Percentiles rank a stretch among this genome's conserved stretches.
Conservation (phyloP, 164 flowering plant species). For the Euptelea pleiosperma region DNA sequence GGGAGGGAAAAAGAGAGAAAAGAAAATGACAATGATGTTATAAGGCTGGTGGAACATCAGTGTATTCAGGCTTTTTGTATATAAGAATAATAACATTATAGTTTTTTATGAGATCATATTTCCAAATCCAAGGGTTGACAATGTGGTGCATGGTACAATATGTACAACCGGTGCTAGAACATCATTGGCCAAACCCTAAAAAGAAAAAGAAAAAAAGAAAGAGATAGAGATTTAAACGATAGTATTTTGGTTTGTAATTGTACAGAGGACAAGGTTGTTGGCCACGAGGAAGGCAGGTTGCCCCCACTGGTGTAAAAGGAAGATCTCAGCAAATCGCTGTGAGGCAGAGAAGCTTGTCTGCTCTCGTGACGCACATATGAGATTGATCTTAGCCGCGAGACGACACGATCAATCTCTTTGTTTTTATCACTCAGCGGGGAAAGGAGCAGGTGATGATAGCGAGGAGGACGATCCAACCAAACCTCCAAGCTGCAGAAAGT, state of each 20-base stretch:
- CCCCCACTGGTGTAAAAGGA: slow-evolving; percentile 20
- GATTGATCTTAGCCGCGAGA: background rate
- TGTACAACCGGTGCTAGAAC: too few species aligned
- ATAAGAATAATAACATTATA: too few species aligned
- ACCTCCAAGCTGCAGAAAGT: background rate
- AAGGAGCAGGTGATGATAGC: slow-evolving; percentile 18
- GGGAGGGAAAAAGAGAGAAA: too few species aligned
- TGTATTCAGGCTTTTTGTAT: too few species aligned
- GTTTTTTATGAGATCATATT: too few species aligned
- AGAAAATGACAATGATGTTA: too few species aligned
- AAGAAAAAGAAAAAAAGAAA: too few species aligned
- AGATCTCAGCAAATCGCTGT: slow-evolving; percentile 13
- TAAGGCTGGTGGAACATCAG: too few species aligned
- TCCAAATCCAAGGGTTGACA: too few species aligned
- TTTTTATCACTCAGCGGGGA: background rate
- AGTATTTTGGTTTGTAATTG: background rate
- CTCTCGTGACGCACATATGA: slow-evolving; percentile 11
- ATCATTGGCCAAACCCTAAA: too few species aligned
- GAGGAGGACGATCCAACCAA: slow-evolving; percentile 13
- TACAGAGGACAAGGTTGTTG: slow-evolving; percentile 11
- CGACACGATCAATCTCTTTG: background rate
- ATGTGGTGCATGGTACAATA: too few species aligned
- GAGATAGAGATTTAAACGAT: too few species aligned
- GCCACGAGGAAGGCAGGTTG: slow-evolving; percentile 19
- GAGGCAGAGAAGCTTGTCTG: slow-evolving; percentile 6